A percentile compares a stretch with the other conserved stretches of the same genome.
Conservation (phyloP, 768 basidiomycete species). For the Pleurotus giganteus region DNA sequence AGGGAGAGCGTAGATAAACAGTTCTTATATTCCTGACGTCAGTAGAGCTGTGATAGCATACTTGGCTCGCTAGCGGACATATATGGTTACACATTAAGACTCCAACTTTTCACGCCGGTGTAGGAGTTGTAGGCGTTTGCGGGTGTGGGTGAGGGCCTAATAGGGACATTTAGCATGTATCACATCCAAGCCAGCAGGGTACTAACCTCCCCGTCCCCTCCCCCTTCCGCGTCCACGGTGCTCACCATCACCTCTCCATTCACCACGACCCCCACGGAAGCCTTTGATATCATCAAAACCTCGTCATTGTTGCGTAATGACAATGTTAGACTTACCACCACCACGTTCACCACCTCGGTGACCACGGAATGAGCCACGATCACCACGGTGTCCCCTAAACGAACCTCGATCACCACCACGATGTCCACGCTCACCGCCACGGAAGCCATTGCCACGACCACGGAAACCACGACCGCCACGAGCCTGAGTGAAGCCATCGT, state of each 20-base stretch:
- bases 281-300: conserved; percentile 17
- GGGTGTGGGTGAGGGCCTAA: conserved; percentile 12
- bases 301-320: background rate
- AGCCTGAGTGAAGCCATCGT: conserved; percentile 62
- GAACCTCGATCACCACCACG: conserved; percentile 38
- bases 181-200: conserved; percentile 11
- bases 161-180: background rate
- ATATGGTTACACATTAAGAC: background rate
- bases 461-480: conserved; percentile 48
- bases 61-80: background rate
- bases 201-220: conserved; percentile 41
- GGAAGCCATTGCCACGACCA: conserved; percentile 23
- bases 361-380: conserved; percentile 29
- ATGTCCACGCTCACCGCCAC: conserved; percentile 26
- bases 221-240: conserved; percentile 39
- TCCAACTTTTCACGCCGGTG: conserved; percentile 17
- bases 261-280: conserved; percentile 37
- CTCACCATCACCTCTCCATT: conserved; percentile 46
- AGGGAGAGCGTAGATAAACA: background rate
- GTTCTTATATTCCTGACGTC: background rate
- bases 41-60: background rate
- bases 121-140: conserved; percentile 13
- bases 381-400: conserved; percentile 37
- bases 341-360: conserved; percentile 27
- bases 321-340: conserved; percentile 12